Conservation (phyloP, 192 early-diverging fungal species). For the Coemansia sp. region DNA sequence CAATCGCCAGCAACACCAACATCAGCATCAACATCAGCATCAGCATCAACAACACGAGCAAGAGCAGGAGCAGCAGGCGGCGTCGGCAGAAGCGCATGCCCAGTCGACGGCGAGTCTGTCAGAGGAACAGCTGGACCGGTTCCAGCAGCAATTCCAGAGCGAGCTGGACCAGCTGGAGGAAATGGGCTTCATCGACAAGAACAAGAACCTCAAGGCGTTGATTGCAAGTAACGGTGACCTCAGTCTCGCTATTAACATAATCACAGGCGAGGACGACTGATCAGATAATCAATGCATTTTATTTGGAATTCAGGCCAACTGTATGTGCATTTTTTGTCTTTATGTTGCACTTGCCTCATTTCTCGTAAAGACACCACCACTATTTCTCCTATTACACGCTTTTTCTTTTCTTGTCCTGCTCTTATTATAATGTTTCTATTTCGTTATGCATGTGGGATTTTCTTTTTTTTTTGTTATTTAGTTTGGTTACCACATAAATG, state of each 20-base stretch:
- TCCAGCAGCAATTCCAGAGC: slow-evolving; percentile 60
- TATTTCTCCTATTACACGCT: too few relatives aligned
- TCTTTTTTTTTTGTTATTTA: too few relatives aligned
- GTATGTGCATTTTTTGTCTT: neutral
- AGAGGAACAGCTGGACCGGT: neutral
- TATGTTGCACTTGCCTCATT: too few relatives aligned
- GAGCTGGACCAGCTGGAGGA: slow-evolving; percentile 80
- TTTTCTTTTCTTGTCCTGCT: too few relatives aligned
- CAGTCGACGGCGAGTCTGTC: neutral
- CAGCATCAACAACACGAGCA: neutral
- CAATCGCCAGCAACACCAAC: neutral
- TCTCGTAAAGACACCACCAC: too few relatives aligned
- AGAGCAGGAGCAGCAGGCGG: neutral
- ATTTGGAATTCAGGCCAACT: too few relatives aligned
- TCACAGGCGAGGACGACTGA: slow-evolving; percentile 25
- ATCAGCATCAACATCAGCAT: neutral
- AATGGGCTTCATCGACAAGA: slow-evolving; percentile 91
- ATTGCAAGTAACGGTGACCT: slow-evolving; percentile 85
- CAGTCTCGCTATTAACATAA: slow-evolving; percentile 74
- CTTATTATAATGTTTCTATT: too few relatives aligned
- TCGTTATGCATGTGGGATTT: too few relatives aligned
- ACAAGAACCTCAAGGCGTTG: slow-evolving; percentile 83
- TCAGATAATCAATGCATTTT: neutral
- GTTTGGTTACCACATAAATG: too few relatives aligned
- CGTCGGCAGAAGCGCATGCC: too few relatives aligned